These are phyloP conservation scores for Suillus occidentalis DNA, from an alignment of 768 basidiomycete species.

Conservation along the genomic window DNA sequence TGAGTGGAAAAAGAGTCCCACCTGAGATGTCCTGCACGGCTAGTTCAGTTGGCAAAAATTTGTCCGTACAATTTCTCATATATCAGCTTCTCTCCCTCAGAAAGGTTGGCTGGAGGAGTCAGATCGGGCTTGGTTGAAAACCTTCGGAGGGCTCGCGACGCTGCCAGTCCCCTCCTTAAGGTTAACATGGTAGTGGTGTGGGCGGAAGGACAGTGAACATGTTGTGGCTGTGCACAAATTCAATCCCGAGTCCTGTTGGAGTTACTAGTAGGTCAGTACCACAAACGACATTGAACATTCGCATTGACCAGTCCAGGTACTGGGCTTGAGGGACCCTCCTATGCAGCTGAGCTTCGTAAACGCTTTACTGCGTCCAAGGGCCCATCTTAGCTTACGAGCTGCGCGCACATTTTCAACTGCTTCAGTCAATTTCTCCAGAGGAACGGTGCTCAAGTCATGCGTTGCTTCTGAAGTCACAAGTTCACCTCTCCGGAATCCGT, in stretches of 20 bases:
- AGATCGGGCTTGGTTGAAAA: conserved; percentile 31
- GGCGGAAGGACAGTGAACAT: background rate
- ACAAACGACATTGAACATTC: background rate
- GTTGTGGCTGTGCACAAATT: conserved; percentile 2
- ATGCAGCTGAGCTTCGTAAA: conserved; percentile 25
- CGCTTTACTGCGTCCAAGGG: conserved; percentile 17
- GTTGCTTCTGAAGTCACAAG: background rate
- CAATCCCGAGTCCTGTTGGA: background rate
- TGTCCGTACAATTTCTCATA: conserved; percentile 67
- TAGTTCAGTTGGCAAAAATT: conserved; percentile 77
- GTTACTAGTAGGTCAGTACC: background rate
- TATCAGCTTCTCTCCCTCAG: conserved; percentile 71
- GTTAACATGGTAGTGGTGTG: conserved; percentile 29
- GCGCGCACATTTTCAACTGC: background rate
- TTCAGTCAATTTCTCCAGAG: background rate
- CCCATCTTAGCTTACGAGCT: conserved; percentile 10
- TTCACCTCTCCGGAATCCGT: conserved; percentile 9
- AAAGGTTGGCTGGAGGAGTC: conserved; percentile 29
- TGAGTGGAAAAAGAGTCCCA: conserved; percentile 34
- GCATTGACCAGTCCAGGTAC: background rate
- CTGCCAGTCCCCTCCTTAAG: conserved; percentile 36
- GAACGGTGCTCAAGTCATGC: conserved; percentile 2
- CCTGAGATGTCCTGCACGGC: conserved; percentile 96
- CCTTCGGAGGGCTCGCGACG: conserved; percentile 25
- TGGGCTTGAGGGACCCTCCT: background rate